Percentiles rank a stretch among this genome's conserved stretches.
Evolutionary conservation across 306 rosid species (phyloP).

Genomic region (Castanea mollissima): DNA sequence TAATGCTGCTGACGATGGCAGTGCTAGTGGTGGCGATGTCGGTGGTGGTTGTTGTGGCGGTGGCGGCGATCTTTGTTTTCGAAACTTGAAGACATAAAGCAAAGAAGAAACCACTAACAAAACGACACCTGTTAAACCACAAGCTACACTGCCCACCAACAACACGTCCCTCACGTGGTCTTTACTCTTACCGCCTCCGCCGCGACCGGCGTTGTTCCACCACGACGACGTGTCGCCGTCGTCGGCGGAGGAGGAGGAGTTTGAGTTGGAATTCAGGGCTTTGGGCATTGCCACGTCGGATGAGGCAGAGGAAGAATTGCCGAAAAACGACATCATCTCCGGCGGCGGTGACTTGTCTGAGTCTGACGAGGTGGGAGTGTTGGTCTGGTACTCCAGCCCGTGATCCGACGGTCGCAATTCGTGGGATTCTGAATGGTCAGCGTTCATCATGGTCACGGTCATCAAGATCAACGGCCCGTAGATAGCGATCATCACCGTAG

Average conservation of each 20-base stretch:
- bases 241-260: not conserved
- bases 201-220: slow-evolving; percentile 21
- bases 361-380: slow-evolving; percentile 29
- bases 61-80: slow-evolving; percentile 14
- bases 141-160: slow-evolving; percentile 60
- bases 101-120: slow-evolving; percentile 56
- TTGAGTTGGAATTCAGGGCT: slow-evolving; percentile 36
- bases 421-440: slow-evolving; percentile 22
- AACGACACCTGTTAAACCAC: slow-evolving; percentile 76
- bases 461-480: not conserved
- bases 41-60: not conserved
- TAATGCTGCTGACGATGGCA: slow-evolving; percentile 3
- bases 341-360: slow-evolving; percentile 24
- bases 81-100: slow-evolving; percentile 42
- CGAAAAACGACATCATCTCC: slow-evolving; percentile 70
- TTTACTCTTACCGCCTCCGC: not conserved
- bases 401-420: slow-evolving; percentile 88
- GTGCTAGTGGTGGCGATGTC: not conserved
- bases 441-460: not conserved
- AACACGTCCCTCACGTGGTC: slow-evolving; percentile 40
- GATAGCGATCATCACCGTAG: not conserved
- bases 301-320: slow-evolving; percentile 35
- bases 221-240: slow-evolving; percentile 37
- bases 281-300: slow-evolving; percentile 38
- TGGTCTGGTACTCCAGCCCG: slow-evolving; percentile 57